Evolutionary conservation across 441 rosid species (phyloP), one percentile per base, ranked within the genome.

Genomic region (Codiaeum variegatum): DNA sequence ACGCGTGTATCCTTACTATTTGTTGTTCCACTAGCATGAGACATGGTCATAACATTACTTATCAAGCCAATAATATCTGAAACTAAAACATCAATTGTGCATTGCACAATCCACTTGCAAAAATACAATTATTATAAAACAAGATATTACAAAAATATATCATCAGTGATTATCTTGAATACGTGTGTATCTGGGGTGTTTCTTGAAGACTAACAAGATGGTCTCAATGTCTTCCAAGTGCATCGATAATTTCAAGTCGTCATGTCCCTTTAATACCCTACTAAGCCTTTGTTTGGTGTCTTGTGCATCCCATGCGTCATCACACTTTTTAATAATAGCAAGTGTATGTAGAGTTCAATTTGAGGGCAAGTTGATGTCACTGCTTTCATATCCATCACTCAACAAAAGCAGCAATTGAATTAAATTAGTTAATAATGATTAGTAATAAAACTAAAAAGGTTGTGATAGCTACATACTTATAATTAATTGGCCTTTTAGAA

Each of bases 281-380:
- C 77, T 66, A 11, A 55, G 23, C 10, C 47, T 19, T 19, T 7
- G 38, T 64, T 58, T 13, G 23, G 19, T 4, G 40, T 1, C 42
- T 56, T 21, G 32, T 69, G 62, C 58, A 15, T 69, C 10, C 23
- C 36, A 62, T 5, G 52, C 74, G 67, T 73, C 71, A 78, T 29
- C 68, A 46, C 15, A 56, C 11, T 15, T 38, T 36, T 36, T 13
- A 21, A 15, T 11, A 58, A 38, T 23, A 64, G 34, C 23, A 36
- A 60, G 70, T 28, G 62, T 24, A 56, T 8, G 46, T 47, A 70
- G 10, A 73, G 71, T 62, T 71, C 68, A 46, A 18, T 0, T n/a
- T 74, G 69, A 49, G 69, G 79, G 81, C 49, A 24, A 74, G 23
- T 31, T 74, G 82, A 82, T 69, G 82, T 79, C 80, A 74, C 51